These are phyloP conservation scores for Vitis riparia DNA, from an alignment of 164 flowering plant genomes.

Conservation along the genomic window DNA sequence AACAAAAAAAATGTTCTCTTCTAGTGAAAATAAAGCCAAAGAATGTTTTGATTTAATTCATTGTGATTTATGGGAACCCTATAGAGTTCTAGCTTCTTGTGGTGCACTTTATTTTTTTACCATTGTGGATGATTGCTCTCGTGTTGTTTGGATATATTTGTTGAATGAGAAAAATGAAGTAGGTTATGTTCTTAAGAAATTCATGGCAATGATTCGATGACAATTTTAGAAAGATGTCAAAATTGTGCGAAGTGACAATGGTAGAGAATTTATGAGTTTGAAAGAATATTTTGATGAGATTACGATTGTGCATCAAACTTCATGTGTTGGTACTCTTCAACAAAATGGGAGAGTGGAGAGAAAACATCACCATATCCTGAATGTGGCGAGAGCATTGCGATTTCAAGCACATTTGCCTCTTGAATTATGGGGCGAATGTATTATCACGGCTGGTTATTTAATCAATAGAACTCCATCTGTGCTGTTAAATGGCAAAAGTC, in stretches of 20 bases:
- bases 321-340: constrained; percentile 1
- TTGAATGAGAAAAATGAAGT: too few relatives aligned
- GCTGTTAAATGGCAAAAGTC: neutral
- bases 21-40: constrained; percentile 7
- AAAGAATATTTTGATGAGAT: too few relatives aligned
- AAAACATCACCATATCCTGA: constrained; percentile 11
- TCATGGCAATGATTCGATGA: too few relatives aligned
- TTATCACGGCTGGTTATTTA: neutral
- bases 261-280: too few relatives aligned
- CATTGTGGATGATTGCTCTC: too few relatives aligned
- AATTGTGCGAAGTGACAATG: too few relatives aligned
- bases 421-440: neutral
- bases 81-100: too few relatives aligned
- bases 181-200: too few relatives aligned
- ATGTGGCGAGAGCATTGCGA: constrained; percentile 4
- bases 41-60: constrained; percentile 4
- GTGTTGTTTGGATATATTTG: too few relatives aligned
- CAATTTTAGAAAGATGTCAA: too few relatives aligned
- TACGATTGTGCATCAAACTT: constrained; percentile 1
- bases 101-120: too few relatives aligned
- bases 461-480: constrained; percentile 5
- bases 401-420: constrained; percentile 5
- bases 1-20: neutral
- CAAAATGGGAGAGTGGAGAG: constrained; percentile 6
- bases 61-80: neutral